Conservation (phyloP, 805 yeast species). For the Wickerhamiella spandovensis region DNA sequence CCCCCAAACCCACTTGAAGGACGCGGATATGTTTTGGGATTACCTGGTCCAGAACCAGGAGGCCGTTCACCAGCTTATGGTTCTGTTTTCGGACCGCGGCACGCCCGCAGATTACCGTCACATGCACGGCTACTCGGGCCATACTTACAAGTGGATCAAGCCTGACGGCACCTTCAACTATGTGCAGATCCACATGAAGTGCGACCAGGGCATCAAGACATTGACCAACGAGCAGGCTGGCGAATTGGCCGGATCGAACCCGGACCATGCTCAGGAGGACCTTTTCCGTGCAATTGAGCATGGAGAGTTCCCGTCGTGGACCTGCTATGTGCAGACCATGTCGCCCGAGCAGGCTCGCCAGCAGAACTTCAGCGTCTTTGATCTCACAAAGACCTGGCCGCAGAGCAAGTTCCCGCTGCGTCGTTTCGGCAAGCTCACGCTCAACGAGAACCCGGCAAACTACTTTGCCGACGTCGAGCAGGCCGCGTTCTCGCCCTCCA, state of each 20-base stretch:
- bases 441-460: constrained; percentile 44
- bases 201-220: constrained; percentile 39
- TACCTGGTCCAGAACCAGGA: constrained; percentile 43
- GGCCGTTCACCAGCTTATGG: constrained; percentile 42
- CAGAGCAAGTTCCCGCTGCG: constrained; percentile 42
- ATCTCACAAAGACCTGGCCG: constrained; percentile 47
- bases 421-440: constrained; percentile 39
- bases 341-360: constrained; percentile 42
- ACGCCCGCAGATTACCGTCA: constrained; percentile 40
- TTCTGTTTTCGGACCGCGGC: constrained; percentile 48
- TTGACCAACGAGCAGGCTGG: constrained; percentile 35
- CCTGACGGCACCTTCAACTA: constrained; percentile 37
- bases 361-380: constrained; percentile 35
- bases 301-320: constrained; percentile 40
- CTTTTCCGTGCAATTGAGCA: constrained; percentile 34
- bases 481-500: constrained; percentile 58
- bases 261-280: constrained; percentile 37
- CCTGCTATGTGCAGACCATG: constrained; percentile 47
- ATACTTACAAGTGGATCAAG: constrained; percentile 46
- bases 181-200: constrained; percentile 40
- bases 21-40: constrained; percentile 46
- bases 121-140: constrained; percentile 55
- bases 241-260: constrained; percentile 34
- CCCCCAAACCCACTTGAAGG: constrained; percentile 48
- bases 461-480: constrained; percentile 40